These are phyloP conservation scores for Aspergillus homomorphus DNA, from an alignment of 495 filamentous ascomycete species.

Conservation along the genomic window DNA sequence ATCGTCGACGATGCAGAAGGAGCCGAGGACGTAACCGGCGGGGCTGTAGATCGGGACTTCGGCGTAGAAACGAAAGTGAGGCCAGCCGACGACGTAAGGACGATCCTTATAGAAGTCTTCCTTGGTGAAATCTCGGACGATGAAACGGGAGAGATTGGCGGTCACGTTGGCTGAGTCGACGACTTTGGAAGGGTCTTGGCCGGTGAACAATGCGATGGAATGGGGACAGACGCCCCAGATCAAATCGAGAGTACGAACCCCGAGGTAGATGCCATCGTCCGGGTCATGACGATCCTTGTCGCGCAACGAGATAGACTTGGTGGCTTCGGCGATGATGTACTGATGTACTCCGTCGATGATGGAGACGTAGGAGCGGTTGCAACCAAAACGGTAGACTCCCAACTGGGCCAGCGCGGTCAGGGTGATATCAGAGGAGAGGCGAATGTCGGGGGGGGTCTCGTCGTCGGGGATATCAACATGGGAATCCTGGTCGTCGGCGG, in stretches of 20 bases:
- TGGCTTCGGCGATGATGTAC: slow-evolving; percentile 63
- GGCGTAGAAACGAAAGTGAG: slow-evolving; percentile 56
- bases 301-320: slow-evolving; percentile 47
- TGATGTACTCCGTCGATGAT: slow-evolving; percentile 57
- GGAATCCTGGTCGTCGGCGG: neutral
- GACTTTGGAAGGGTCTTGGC: slow-evolving; percentile 19
- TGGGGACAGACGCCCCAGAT: slow-evolving; percentile 47
- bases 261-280: slow-evolving; percentile 43
- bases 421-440: slow-evolving; percentile 51
- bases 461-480: slow-evolving; percentile 13
- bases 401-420: slow-evolving; percentile 64
- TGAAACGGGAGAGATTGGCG: slow-evolving; percentile 38
- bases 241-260: slow-evolving; percentile 42
- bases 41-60: slow-evolving; percentile 60
- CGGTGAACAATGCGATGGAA: slow-evolving; percentile 37
- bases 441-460: slow-evolving; percentile 14
- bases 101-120: slow-evolving; percentile 49
- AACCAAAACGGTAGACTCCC: slow-evolving; percentile 50
- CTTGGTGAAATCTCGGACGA: slow-evolving; percentile 48
- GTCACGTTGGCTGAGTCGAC: slow-evolving; percentile 23
- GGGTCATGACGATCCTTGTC: slow-evolving; percentile 31
- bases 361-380: slow-evolving; percentile 54
- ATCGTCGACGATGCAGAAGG: slow-evolving; percentile 58
- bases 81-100: slow-evolving; percentile 39
- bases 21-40: slow-evolving; percentile 59